Conservation (phyloP, 2,329 filamentous ascomycete species). For the Proliferodiscus dingleyae region DNA sequence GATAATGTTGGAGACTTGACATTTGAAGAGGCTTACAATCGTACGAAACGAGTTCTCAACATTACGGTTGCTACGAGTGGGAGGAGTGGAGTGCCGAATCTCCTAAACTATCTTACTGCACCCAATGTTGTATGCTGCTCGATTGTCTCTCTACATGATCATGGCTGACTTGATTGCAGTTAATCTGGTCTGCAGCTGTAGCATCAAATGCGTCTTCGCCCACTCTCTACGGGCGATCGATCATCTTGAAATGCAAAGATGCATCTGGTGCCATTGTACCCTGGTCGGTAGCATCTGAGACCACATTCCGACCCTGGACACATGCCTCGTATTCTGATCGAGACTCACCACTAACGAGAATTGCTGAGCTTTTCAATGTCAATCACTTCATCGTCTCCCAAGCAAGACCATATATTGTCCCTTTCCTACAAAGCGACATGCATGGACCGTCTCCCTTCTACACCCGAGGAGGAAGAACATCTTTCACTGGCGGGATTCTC, state of each 20-base stretch:
- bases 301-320: constrained; percentile 52
- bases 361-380: constrained; percentile 65
- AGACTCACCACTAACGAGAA: constrained; percentile 54
- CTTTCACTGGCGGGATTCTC: constrained; percentile 53
- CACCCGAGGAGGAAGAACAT: constrained; percentile 54
- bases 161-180: constrained; percentile 23
- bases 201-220: constrained; percentile 49
- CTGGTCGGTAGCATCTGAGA: constrained; percentile 47
- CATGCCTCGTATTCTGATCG: constrained; percentile 49
- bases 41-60: constrained; percentile 82
- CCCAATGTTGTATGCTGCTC: constrained; percentile 75
- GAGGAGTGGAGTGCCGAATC: constrained; percentile 70
- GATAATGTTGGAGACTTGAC: constrained; percentile 85
- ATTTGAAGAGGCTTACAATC: constrained; percentile 86
- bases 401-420: constrained; percentile 82
- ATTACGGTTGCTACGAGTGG: constrained; percentile 80
- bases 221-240: constrained; percentile 44
- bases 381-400: constrained; percentile 94
- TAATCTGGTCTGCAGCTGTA: constrained; percentile 58
- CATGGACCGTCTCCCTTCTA: constrained; percentile 64
- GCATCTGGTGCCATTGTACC: constrained; percentile 54
- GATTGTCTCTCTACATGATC: neutral
- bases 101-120: constrained; percentile 89
- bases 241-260: constrained; percentile 59
- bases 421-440: constrained; percentile 76